Percentiles rank a stretch among this genome's conserved stretches.
Conservation (phyloP, 371 early-diverging fungal genomes). For the Synchytrium microbalum region DNA sequence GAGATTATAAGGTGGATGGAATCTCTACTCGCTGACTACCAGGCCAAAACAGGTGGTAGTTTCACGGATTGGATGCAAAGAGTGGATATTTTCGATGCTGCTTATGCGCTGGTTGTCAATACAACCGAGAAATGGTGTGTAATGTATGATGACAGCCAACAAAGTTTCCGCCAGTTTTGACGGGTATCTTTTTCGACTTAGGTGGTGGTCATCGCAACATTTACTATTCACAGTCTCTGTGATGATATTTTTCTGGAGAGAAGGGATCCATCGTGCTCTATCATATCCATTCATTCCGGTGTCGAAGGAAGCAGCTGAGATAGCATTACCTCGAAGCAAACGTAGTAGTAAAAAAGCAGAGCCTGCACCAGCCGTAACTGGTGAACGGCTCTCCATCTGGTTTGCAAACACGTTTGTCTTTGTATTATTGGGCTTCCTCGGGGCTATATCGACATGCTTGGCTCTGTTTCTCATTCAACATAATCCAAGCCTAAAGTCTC, state of each 20-base stretch:
- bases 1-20: conserved; percentile 16
- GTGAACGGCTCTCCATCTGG: conserved; percentile 3
- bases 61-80: conserved; percentile 11
- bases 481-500: neutral
- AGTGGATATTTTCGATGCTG: conserved; percentile 24
- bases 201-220: conserved; percentile 25
- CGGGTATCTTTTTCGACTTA: no score
- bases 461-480: conserved; percentile 23
- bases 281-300: neutral
- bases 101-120: conserved; percentile 19
- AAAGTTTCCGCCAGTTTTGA: no score
- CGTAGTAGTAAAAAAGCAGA: conserved; percentile 6
- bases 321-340: neutral
- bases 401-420: conserved; percentile 16
- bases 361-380: neutral
- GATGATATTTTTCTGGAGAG: conserved; percentile 21
- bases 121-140: neutral
- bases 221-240: conserved; percentile 16
- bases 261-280: conserved; percentile 17
- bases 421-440: conserved; percentile 19
- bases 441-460: conserved; percentile 22
- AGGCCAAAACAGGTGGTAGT: conserved; percentile 7
- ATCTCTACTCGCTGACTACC: neutral
- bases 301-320: neutral
- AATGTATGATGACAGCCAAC: no score